Evolutionary conservation across 2,329 filamentous ascomycete species (phyloP), one percentile per base, ranked within the genome.

Genomic region (Pochonia chlamydosporia): DNA sequence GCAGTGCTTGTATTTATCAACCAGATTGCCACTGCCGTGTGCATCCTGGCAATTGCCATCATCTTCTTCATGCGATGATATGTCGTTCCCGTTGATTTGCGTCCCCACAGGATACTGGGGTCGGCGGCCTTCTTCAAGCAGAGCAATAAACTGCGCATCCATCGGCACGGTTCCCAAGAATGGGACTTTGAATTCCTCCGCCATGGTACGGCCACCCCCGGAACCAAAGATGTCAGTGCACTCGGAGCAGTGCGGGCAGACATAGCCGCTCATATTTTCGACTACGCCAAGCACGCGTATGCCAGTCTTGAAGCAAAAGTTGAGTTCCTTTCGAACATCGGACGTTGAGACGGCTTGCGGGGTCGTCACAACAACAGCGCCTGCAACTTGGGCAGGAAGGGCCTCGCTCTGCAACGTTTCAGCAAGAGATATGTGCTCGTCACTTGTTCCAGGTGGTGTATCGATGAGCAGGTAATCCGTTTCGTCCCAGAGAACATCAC

Each of bases 391-490:
- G 0, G 81, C 81, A 0, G 81, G 76, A 3, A 69, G 61, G n/a
- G 79, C 74, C 48, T 78, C 76, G 49, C 76, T 74, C 49, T 92
- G 73, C 0, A 96, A 75, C 18, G 87, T 93, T 65, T 97, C 92
- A 5, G 90, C 89, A 1, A 96, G 81, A 1, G 90, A 93, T 42
- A 99, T 97, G 64, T 97, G 93, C 68, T 99, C 93, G 67, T 99
- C 93, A 50, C 87, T 93, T 2, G 93, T 99, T 3, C 93, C 93
- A 0, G 93, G 93, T 11, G 93, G 93, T 3, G 93, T 99, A 66
- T 99, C 93, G 60, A 99, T 89, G 49, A 99, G 79, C 1, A 99
- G 76, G 62, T 89, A 97, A 64, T 97, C 92, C n/a, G 89, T 81
- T 21, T 84, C 79, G 46, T 81, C 79, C 93, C 93, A 97, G 25